A percentile compares a stretch with the other conserved stretches of the same genome.
Conservation (phyloP, 306 rosid species). For the Cyamopsis tetragonoloba region DNA sequence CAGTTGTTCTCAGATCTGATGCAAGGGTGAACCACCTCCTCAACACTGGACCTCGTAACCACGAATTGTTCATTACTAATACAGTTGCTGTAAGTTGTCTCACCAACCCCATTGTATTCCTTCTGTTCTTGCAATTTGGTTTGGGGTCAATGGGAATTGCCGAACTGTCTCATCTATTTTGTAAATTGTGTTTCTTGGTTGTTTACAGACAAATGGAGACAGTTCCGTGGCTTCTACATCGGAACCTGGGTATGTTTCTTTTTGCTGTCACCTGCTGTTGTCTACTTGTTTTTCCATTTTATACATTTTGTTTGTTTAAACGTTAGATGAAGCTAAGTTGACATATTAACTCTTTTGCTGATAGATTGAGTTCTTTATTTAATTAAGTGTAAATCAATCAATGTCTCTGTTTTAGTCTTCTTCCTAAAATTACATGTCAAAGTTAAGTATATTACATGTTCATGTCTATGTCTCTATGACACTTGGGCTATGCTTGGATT, state of each 20-base stretch:
- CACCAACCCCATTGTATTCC: background rate
- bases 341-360: background rate
- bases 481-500: background rate
- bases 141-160: background rate
- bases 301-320: background rate
- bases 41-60: slow-evolving; percentile 38
- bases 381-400: background rate
- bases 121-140: background rate
- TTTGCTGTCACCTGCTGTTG: background rate
- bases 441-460: background rate
- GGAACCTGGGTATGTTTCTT: slow-evolving; percentile 35
- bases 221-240: slow-evolving; percentile 33
- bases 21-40: slow-evolving; percentile 33
- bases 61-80: slow-evolving; percentile 49
- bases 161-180: slow-evolving; percentile 16
- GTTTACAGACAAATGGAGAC: slow-evolving; percentile 31
- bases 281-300: background rate
- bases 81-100: slow-evolving; percentile 76
- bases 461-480: background rate
- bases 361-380: background rate
- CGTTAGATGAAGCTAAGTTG: background rate
- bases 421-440: background rate
- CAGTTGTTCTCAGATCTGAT: slow-evolving; percentile 65
- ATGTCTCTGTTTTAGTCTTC: background rate
- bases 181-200: slow-evolving; percentile 16